Evolutionary conservation across 2,329 filamentous ascomycete species (phyloP).

Genomic region (Claviceps sp.): DNA sequence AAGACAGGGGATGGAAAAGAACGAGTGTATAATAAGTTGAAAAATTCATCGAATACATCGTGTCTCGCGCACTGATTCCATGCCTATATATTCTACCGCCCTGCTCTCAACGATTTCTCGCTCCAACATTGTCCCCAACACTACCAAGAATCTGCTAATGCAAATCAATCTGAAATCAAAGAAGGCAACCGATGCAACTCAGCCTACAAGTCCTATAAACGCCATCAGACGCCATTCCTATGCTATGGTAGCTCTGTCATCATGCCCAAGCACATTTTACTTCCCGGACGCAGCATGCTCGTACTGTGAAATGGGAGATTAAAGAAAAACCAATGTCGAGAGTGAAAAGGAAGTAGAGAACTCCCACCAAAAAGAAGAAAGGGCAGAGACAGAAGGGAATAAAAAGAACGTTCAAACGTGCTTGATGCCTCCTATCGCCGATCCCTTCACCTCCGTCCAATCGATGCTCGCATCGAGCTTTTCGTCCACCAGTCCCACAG

Average conservation of each 20-base stretch:
- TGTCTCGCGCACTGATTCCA: neutral
- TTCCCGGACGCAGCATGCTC: neutral
- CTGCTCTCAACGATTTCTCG: neutral
- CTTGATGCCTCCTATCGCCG: slow-evolving; percentile 73
- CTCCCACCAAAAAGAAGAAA: neutral
- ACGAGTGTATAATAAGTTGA: neutral
- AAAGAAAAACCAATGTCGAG: neutral
- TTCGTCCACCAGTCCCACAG: slow-evolving; percentile 83
- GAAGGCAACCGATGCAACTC: neutral
- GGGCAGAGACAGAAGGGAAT: neutral
- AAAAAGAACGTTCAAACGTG: slow-evolving; percentile 35
- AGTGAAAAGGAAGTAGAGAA: neutral
- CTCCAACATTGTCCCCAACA: neutral
- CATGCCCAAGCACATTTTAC: neutral
- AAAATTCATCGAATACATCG: neutral
- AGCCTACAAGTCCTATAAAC: neutral
- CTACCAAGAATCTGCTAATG: neutral
- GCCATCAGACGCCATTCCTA: slow-evolving; percentile 8
- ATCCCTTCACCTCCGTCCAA: slow-evolving; percentile 81
- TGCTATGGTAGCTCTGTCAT: slow-evolving; percentile 4
- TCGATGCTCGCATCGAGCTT: slow-evolving; percentile 80
- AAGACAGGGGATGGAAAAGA: neutral
- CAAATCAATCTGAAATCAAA: neutral
- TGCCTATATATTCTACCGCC: neutral
- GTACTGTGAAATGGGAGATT: neutral